Conservation (phyloP, 177 flowering plant genomes). For the Vitis hybrid region DNA sequence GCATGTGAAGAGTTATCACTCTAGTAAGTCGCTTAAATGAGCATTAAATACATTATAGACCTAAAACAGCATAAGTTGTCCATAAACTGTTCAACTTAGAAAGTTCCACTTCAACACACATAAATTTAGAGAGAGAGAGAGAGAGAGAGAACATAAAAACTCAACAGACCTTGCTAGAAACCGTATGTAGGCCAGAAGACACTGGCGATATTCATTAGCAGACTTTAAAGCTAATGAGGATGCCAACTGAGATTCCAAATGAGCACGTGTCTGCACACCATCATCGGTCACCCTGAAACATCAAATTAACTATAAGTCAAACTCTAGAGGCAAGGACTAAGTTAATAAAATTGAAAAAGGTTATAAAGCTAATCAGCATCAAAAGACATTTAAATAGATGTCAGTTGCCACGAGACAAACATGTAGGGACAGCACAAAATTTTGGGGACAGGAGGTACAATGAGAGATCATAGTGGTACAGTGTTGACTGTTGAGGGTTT, state of each 20-base stretch:
- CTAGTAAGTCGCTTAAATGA: not conserved
- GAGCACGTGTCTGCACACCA: constrained; percentile 96
- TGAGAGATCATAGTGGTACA: too few relatives aligned
- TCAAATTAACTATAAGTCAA: constrained; percentile 14
- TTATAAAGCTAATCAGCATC: too few relatives aligned
- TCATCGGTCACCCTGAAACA: constrained; percentile 84
- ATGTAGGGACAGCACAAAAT: not conserved
- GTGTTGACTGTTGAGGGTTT: too few relatives aligned
- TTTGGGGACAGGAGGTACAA: too few relatives aligned
- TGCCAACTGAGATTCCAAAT: constrained; percentile 92
- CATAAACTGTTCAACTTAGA: too few relatives aligned
- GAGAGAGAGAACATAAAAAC: not conserved
- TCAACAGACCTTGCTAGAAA: constrained; percentile 76
- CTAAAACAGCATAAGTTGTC: too few relatives aligned
- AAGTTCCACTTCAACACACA: too few relatives aligned
- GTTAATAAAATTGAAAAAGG: not conserved
- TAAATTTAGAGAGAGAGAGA: not conserved
- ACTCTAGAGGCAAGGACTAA: not conserved
- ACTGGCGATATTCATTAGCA: constrained; percentile 85
- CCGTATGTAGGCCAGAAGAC: constrained; percentile 85
- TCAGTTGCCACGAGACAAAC: not conserved
- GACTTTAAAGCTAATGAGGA: constrained; percentile 85
- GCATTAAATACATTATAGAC: not conserved
- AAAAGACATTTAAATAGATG: not conserved
- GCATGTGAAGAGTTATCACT: not conserved